phyloP scores from a whole-genome alignment of 805 yeast genomes.

The Suhomyces prunicola region DNA sequence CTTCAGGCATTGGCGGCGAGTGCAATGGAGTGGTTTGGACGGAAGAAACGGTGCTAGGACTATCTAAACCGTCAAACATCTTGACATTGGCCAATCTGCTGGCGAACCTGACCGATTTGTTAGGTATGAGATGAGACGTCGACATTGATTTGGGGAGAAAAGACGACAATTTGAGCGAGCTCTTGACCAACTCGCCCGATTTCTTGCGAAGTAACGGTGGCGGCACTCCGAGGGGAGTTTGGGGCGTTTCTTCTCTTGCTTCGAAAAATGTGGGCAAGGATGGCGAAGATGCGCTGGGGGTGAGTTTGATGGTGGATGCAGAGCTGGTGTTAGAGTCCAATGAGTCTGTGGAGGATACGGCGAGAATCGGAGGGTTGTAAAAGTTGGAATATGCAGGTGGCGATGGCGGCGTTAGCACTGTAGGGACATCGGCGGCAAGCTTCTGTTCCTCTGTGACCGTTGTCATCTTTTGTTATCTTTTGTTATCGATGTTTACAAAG shows the following conservation, averaged over 20 bases:
- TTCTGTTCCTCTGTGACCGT: neutral
- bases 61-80: slow-evolving; percentile 57
- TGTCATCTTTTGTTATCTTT: neutral
- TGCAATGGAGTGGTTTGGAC: slow-evolving; percentile 49
- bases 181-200: slow-evolving; percentile 23
- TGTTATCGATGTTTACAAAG: neutral
- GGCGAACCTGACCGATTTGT: slow-evolving; percentile 64
- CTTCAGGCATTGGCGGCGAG: slow-evolving; percentile 20
- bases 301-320: slow-evolving; percentile 11
- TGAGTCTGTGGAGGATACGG: slow-evolving; percentile 8
- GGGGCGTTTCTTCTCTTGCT: neutral
- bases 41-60: slow-evolving; percentile 60
- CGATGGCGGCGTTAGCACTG: neutral
- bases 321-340: slow-evolving; percentile 9
- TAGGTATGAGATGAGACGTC: slow-evolving; percentile 20
- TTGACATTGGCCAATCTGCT: slow-evolving; percentile 58
- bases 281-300: slow-evolving; percentile 2
- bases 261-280: slow-evolving; percentile 6
- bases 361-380: slow-evolving; percentile 1
- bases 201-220: slow-evolving; percentile 13
- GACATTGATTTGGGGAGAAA: slow-evolving; percentile 22
- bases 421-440: neutral
- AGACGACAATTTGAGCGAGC: slow-evolving; percentile 20
- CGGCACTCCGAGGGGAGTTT: neutral
- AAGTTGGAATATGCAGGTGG: neutral